Evolutionary conservation across 192 early-diverging fungal genomes (phyloP), one percentile per base, ranked within the genome.

Genomic region (Phlyctochytrium arcticum): DNA sequence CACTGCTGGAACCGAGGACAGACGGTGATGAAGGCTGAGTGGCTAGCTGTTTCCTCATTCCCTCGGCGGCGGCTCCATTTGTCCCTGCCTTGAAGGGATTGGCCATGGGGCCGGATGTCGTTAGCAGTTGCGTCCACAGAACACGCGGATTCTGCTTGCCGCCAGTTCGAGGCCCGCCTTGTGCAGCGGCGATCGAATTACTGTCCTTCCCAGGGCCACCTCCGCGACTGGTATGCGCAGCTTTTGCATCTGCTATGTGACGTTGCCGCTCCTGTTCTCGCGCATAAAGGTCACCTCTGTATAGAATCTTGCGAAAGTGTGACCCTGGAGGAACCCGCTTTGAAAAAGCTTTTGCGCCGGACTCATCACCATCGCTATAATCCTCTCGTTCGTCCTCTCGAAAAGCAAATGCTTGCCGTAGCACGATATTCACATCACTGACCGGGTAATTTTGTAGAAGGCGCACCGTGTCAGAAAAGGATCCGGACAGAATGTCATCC

Each of bases 381-480:
- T n/a, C n/a, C 21, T 44, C 39, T 44, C 21, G 12, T 2, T 44
- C 15, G 12, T 44, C 48, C 54, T 77, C 67, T 0, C 74, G 70
- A 42, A 80, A 73, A 0, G 63, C 70, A 1, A 54, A 75, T 5
- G 77, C 76, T 0, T 67, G 62, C 6, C 59, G 33, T 1, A 81
- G 36, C 33, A 81, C 75, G 24, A 70, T 51, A n/a, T 73, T 62
- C 8, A 83, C 70, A 56, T 80, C 78, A 26, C 71, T 53, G 50
- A 77, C 71, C 12, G 87, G 87, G 44, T 87, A 87, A 44, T 81
- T 75, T 80, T 89, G 86, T 32, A 88, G 60, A 15, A 88, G 27
- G 42, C 73, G 70, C 39, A 88, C 57, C 62, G 83, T 87, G 50
- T 84, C 84, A 15, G 78, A 79, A 69, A 90, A 88, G 47, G 78